phyloP scores from a whole-genome alignment of 306 rosid genomes.

The Mimosa pudica region DNA sequence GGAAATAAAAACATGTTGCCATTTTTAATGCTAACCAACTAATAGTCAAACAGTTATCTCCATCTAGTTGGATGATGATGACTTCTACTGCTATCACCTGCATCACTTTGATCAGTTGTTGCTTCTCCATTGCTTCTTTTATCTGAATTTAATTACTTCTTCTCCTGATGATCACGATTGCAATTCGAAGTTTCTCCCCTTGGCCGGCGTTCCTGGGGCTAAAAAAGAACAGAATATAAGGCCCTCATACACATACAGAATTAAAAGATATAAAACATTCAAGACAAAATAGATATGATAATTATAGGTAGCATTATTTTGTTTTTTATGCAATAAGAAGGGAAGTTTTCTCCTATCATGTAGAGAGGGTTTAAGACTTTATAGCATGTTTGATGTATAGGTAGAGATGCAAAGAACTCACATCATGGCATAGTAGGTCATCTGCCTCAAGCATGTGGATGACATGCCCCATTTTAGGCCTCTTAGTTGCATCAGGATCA shows the following conservation, averaged over 20 bases:
- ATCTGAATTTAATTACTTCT: constrained; percentile 44
- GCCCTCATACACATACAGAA: too few relatives aligned
- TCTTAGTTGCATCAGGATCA: constrained; percentile 92
- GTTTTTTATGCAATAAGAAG: neutral
- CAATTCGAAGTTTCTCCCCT: constrained; percentile 60
- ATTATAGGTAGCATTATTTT: neutral
- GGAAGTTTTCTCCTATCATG: neutral
- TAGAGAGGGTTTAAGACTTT: neutral
- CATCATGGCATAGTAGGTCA: constrained; percentile 69
- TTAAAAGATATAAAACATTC: neutral
- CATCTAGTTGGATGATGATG: constrained; percentile 53
- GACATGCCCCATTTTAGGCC: constrained; percentile 97
- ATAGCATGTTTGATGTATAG: neutral
- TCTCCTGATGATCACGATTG: constrained; percentile 45
- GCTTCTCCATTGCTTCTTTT: constrained; percentile 47
- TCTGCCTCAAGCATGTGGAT: constrained; percentile 99
- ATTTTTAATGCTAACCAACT: constrained; percentile 45
- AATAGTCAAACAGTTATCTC: constrained; percentile 54
- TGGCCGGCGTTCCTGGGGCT: constrained; percentile 57
- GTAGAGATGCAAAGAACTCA: constrained; percentile 36
- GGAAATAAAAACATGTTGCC: constrained; percentile 30
- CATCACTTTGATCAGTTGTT: constrained; percentile 53
- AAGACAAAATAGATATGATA: neutral
- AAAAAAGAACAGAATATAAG: neutral
- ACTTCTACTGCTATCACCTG: constrained; percentile 50